phyloP scores from a whole-genome alignment of 73 alveolate genomes.

The Paramecium pentaurelia region DNA sequence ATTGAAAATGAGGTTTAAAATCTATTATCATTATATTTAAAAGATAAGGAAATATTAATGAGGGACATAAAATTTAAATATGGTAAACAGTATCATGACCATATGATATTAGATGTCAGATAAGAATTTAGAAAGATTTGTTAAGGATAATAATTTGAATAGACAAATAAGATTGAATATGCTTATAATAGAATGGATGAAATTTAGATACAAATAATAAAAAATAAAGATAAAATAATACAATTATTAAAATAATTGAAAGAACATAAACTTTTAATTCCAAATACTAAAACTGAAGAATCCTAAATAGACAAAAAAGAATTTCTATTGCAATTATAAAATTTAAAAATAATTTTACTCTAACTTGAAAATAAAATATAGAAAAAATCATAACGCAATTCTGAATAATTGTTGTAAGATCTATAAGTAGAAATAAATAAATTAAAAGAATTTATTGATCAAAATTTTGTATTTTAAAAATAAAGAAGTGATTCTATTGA shows the following conservation, averaged over 20 bases:
- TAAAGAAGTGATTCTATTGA: neutral
- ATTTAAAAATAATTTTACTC: neutral
- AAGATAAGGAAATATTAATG: slow-evolving; percentile 16
- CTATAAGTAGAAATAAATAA: neutral
- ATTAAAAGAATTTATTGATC: neutral
- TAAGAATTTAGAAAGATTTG: neutral
- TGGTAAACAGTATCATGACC: slow-evolving; percentile 39
- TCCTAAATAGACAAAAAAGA: neutral
- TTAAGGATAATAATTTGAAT: neutral
- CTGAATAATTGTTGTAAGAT: neutral
- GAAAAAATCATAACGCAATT: neutral
- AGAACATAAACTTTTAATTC: neutral
- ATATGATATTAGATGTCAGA: slow-evolving; percentile 26
- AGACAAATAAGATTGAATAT: neutral
- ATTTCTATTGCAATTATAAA: neutral
- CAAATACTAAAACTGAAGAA: neutral
- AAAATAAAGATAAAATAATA: neutral
- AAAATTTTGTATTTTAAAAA: neutral
- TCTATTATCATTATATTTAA: neutral
- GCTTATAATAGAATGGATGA: neutral
- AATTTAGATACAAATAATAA: neutral
- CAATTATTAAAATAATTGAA: neutral
- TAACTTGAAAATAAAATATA: slow-evolving; percentile 6
- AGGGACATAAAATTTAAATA: slow-evolving; percentile 2
- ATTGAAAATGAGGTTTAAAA: neutral